phyloP scores from a whole-genome alignment of 805 yeast genomes.

The Wickerhamiella occidentalis region DNA sequence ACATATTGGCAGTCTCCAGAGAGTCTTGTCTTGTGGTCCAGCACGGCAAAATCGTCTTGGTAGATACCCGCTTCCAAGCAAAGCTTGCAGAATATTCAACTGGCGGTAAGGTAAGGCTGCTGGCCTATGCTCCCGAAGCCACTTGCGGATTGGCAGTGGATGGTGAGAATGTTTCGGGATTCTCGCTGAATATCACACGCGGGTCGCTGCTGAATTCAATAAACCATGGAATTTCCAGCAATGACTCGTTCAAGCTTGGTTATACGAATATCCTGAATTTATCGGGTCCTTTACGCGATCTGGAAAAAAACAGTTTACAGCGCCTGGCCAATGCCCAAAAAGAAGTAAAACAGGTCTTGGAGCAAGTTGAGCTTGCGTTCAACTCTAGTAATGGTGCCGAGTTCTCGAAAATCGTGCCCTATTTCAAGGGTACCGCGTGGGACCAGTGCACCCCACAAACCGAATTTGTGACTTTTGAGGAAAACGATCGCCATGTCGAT shows the following conservation, averaged over 20 bases:
- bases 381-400: slow-evolving; percentile 31
- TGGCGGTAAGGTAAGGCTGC: not conserved
- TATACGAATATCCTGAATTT: slow-evolving; percentile 29
- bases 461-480: slow-evolving; percentile 45
- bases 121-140: slow-evolving; percentile 15
- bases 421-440: slow-evolving; percentile 17
- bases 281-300: slow-evolving; percentile 2
- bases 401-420: slow-evolving; percentile 17
- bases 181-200: slow-evolving; percentile 17
- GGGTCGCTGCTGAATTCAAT: slow-evolving; percentile 21
- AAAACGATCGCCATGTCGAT: slow-evolving; percentile 55
- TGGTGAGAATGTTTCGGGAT: slow-evolving; percentile 16
- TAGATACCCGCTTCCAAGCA: slow-evolving; percentile 19
- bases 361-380: slow-evolving; percentile 25
- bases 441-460: slow-evolving; percentile 18
- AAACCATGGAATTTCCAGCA: slow-evolving; percentile 15
- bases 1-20: not conserved
- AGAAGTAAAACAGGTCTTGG: slow-evolving; percentile 31
- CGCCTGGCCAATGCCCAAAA: slow-evolving; percentile 34
- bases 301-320: slow-evolving; percentile 7
- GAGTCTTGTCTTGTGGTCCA: not conserved
- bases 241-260: slow-evolving; percentile 14
- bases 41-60: slow-evolving; percentile 1
- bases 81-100: slow-evolving; percentile 12
- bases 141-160: slow-evolving; percentile 13